Evolutionary conservation across 2,329 filamentous ascomycete genomes (phyloP).

Genomic region (Fusarium sp.): DNA sequence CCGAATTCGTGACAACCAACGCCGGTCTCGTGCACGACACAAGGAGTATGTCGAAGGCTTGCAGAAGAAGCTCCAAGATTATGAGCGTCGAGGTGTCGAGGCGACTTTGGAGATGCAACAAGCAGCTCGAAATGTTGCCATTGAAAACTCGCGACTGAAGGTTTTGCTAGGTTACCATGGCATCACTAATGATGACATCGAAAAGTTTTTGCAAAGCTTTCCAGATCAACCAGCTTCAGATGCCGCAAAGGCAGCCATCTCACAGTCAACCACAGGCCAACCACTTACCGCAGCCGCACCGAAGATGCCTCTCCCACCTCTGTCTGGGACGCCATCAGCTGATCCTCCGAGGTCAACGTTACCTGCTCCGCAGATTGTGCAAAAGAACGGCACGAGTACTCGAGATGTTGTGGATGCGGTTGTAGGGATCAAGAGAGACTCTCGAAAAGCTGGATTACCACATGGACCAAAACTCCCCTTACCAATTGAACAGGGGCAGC

Average conservation of each 20-base stretch:
- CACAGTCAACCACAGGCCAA: constrained; percentile 30
- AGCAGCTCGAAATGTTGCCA: constrained; percentile 63
- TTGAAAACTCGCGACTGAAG: constrained; percentile 62
- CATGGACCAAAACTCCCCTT: constrained; percentile 19
- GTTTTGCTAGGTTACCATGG: constrained; percentile 58
- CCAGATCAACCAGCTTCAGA: constrained; percentile 51
- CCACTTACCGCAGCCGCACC: constrained; percentile 17
- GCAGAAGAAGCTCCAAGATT: constrained; percentile 61
- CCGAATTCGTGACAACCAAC: constrained; percentile 66
- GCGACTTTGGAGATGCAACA: constrained; percentile 68
- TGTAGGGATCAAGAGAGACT: constrained; percentile 47
- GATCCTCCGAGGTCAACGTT: constrained; percentile 34
- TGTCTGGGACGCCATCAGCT: constrained; percentile 40
- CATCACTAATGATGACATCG: constrained; percentile 56
- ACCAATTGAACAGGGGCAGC: constrained; percentile 39
- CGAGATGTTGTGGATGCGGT: constrained; percentile 48
- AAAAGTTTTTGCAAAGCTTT: constrained; percentile 56
- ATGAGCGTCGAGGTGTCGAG: constrained; percentile 62
- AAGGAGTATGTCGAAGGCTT: constrained; percentile 64
- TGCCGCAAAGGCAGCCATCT: constrained; percentile 46
- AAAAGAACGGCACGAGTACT: constrained; percentile 42
- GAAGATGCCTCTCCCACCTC: constrained; percentile 42
- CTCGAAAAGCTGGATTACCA: constrained; percentile 25
- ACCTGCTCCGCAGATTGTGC: constrained; percentile 20
- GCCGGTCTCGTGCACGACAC: constrained; percentile 64